These are phyloP conservation scores for Golubevia sp. DNA, from an alignment of 1,284 basidiomycete genomes.

Conservation along the genomic window DNA sequence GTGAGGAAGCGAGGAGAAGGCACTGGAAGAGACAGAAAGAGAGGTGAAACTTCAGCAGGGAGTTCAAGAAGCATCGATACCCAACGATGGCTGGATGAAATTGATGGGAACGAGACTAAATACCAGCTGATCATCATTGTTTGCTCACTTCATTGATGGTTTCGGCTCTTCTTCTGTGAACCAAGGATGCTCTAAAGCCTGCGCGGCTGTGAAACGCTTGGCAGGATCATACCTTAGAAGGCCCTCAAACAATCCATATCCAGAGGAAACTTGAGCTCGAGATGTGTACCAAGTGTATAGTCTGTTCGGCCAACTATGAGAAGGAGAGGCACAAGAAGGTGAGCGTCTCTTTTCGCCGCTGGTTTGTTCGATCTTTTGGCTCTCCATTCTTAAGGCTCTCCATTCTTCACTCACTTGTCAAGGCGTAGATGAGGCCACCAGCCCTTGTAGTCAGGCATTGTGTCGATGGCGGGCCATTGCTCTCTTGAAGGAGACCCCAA, in stretches of 20 bases:
- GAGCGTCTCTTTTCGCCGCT: neutral
- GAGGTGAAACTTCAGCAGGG: neutral
- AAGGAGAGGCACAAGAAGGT: neutral
- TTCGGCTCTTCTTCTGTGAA: slow-evolving; percentile 64
- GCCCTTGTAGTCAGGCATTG: slow-evolving; percentile 79
- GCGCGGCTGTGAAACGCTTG: slow-evolving; percentile 78
- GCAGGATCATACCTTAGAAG: slow-evolving; percentile 79
- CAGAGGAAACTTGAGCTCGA: slow-evolving; percentile 64
- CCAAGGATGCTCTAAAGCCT: slow-evolving; percentile 75
- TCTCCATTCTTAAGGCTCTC: too few species aligned
- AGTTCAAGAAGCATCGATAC: neutral
- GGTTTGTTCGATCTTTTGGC: too few species aligned
- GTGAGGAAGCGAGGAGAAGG: slow-evolving; percentile 59
- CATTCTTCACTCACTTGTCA: slow-evolving; percentile 14
- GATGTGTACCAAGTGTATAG: slow-evolving; percentile 78
- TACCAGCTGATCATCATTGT: too few species aligned
- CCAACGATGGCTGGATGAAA: neutral
- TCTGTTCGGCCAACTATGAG: slow-evolving; percentile 70
- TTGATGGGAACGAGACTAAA: slow-evolving; percentile 6
- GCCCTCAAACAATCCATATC: slow-evolving; percentile 43
- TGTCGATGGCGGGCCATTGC: slow-evolving; percentile 85
- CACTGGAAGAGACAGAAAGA: slow-evolving; percentile 10
- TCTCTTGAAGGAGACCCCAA: slow-evolving; percentile 83
- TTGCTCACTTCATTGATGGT: slow-evolving; percentile 60
- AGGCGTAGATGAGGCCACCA: slow-evolving; percentile 58